A percentile compares a stretch with the other conserved stretches of the same genome.
These are phyloP conservation scores for Wickerhamiella cacticola DNA, from an alignment of 805 yeast genomes.

Conservation along the genomic window DNA sequence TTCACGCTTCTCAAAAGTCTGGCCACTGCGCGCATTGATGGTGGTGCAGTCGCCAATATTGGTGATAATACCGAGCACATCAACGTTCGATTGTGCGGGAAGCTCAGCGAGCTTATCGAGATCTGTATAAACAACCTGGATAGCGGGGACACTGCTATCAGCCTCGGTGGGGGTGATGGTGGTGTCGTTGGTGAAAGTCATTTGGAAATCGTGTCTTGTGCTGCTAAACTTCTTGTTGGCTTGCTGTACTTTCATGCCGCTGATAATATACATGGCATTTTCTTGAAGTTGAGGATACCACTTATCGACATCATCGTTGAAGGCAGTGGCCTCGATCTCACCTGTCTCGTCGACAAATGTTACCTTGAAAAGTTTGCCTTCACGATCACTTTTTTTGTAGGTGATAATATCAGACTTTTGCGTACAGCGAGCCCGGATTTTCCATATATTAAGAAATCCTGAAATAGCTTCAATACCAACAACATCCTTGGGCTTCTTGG, in stretches of 20 bases:
- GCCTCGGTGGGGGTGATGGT: conserved; percentile 47
- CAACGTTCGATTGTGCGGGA: conserved; percentile 53
- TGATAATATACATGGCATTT: conserved; percentile 76
- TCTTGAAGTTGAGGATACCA: conserved; percentile 68
- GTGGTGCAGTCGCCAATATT: conserved; percentile 63
- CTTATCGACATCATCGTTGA: conserved; percentile 74
- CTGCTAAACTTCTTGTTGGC: conserved; percentile 80
- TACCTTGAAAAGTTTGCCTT: conserved; percentile 80
- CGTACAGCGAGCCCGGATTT: conserved; percentile 84
- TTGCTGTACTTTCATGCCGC: conserved; percentile 61
- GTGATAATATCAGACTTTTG: conserved; percentile 77
- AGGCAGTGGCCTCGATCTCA: conserved; percentile 92
- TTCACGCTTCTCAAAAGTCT: conserved; percentile 87
- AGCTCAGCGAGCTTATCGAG: conserved; percentile 51
- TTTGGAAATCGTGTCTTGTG: conserved; percentile 79
- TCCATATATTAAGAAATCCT: conserved; percentile 85
- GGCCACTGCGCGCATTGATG: conserved; percentile 75
- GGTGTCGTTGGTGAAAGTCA: conserved; percentile 69
- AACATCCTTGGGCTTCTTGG: conserved; percentile 1
- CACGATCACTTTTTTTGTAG: conserved; percentile 77
- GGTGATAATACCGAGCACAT: conserved; percentile 77
- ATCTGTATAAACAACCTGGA: conserved; percentile 63
- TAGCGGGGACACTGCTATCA: conserved; percentile 56
- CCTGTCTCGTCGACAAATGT: conserved; percentile 88
- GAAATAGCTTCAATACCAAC: conserved; percentile 36